phyloP scores from a whole-genome alignment of 805 yeast species.

The Tetrapisispora fleetii region DNA sequence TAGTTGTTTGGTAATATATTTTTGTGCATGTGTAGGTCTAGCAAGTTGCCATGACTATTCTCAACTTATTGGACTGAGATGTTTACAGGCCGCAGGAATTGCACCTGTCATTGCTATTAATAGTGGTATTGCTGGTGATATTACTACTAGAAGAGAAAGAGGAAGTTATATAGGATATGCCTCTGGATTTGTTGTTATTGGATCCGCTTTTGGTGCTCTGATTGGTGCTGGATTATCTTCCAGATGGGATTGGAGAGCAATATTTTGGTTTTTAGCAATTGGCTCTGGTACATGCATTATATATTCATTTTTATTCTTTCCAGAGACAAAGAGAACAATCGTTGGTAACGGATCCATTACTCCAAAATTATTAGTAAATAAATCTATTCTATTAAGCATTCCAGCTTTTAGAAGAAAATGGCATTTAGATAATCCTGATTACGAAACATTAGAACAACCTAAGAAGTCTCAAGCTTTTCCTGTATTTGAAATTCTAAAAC shows the following conservation, averaged over 20 bases:
- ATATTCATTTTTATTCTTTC: conserved; percentile 36
- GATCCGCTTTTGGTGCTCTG: conserved; percentile 75
- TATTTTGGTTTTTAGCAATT: conserved; percentile 67
- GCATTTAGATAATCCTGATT: conserved; percentile 27
- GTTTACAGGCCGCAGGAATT: conserved; percentile 69
- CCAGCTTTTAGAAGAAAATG: conserved; percentile 15
- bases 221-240: conserved; percentile 40
- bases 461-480: conserved; percentile 25
- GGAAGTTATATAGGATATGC: conserved; percentile 63
- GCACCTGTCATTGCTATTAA: conserved; percentile 66
- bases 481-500: conserved; percentile 35
- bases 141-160: conserved; percentile 52
- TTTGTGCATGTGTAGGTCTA: conserved; percentile 55
- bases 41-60: conserved; percentile 51
- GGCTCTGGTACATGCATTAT: conserved; percentile 42
- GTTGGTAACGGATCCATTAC: conserved; percentile 66
- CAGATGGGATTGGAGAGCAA: conserved; percentile 58
- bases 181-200: conserved; percentile 55
- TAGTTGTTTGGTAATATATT: conserved; percentile 43
- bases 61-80: conserved; percentile 54
- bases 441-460: conserved; percentile 19
- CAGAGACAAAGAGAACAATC: conserved; percentile 64
- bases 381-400: conserved; percentile 35
- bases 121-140: conserved; percentile 66
- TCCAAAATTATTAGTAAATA: conserved; percentile 38